A percentile compares a stretch with the other conserved stretches of the same genome.
These are phyloP conservation scores for Cucurbita maxima DNA, from an alignment of 306 rosid genomes.

Conservation along the genomic window DNA sequence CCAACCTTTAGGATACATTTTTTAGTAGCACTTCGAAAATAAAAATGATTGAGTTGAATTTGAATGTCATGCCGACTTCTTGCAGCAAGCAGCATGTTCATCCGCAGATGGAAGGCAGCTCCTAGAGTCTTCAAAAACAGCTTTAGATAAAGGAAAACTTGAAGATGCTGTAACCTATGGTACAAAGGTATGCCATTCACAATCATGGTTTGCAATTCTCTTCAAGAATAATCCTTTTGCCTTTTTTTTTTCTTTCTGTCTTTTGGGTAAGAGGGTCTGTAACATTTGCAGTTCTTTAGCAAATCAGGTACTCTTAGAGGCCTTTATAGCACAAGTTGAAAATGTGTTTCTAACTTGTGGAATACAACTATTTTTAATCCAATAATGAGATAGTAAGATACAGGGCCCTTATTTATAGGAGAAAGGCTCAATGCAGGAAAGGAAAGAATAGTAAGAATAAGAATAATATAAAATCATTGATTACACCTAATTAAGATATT, in stretches of 20 bases:
- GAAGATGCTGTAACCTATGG: constrained; percentile 95
- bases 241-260: neutral
- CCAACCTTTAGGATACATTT: constrained; percentile 7
- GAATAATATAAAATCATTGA: too few species aligned
- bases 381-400: too few species aligned
- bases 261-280: neutral
- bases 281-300: neutral
- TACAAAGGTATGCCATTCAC: constrained; percentile 50
- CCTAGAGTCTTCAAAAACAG: constrained; percentile 91
- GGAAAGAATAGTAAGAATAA: too few species aligned
- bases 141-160: constrained; percentile 94
- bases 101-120: constrained; percentile 99
- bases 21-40: constrained; percentile 3
- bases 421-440: too few species aligned
- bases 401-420: too few species aligned
- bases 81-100: constrained; percentile 99
- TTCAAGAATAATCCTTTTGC: neutral
- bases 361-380: too few species aligned
- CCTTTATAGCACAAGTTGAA: neutral
- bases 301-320: neutral
- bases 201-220: neutral
- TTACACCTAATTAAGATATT: too few species aligned
- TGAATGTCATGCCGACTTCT: constrained; percentile 14
- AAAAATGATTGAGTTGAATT: constrained; percentile 9
- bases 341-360: neutral